Evolutionary conservation across 352 stramenopile genomes (phyloP).

Genomic region (Paralagenidium karlingii): DNA sequence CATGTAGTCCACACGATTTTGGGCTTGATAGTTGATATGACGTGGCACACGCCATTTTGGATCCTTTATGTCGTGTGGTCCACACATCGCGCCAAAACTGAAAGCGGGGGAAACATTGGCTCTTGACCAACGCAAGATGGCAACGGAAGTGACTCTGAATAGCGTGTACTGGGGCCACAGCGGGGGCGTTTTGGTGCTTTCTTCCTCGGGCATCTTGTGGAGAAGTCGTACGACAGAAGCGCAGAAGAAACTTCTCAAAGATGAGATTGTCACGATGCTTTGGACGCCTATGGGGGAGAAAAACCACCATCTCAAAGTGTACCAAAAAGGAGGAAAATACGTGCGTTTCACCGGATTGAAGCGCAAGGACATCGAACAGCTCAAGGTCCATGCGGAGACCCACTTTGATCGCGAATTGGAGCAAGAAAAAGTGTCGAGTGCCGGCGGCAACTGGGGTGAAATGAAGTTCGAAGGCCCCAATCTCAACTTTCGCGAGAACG

Average conservation of each 20-base stretch:
- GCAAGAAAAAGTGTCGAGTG: constrained; percentile 78
- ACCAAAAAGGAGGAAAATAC: constrained; percentile 75
- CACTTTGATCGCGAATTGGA: constrained; percentile 85
- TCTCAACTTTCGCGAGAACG: constrained; percentile 60
- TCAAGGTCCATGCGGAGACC: constrained; percentile 55
- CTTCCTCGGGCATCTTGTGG: constrained; percentile 57
- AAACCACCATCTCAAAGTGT: constrained; percentile 76
- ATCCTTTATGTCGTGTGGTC: too few relatives aligned
- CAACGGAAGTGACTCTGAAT: constrained; percentile 65
- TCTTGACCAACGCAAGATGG: too few relatives aligned
- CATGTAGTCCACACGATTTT: too few relatives aligned
- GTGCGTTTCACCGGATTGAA: constrained; percentile 78
- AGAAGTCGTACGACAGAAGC: constrained; percentile 60
- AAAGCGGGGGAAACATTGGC: too few relatives aligned
- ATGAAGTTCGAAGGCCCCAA: constrained; percentile 88
- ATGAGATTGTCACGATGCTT: constrained; percentile 80
- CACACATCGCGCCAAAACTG: too few relatives aligned
- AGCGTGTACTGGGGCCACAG: constrained; percentile 83
- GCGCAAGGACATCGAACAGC: constrained; percentile 36
- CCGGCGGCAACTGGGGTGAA: constrained; percentile 89
- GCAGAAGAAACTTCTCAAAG: constrained; percentile 77
- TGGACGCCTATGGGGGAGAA: constrained; percentile 70
- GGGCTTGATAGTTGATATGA: too few relatives aligned
- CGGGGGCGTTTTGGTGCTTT: constrained; percentile 67
- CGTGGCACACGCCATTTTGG: too few relatives aligned